Evolutionary conservation across 805 yeast species (phyloP).

Genomic region (Cyberlindnera japonica): DNA sequence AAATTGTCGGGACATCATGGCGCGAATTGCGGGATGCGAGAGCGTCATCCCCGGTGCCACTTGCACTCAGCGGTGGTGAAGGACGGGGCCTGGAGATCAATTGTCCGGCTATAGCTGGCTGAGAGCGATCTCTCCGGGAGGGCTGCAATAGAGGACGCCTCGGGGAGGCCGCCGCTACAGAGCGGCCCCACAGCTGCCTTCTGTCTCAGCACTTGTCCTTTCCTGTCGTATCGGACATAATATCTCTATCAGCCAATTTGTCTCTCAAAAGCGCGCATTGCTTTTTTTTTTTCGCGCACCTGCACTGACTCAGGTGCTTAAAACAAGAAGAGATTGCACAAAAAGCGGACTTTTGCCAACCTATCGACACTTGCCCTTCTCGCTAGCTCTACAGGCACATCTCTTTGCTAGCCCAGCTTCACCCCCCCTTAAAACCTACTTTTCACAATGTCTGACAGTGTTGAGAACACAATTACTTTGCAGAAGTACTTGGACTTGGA

Average conservation of each 20-base stretch:
- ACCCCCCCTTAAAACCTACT: conserved; percentile 5
- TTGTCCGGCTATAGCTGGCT: too few species aligned
- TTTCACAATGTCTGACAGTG: conserved; percentile 39
- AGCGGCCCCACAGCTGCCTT: not conserved
- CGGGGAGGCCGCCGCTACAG: not conserved
- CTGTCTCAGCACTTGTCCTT: not conserved
- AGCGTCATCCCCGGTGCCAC: too few species aligned
- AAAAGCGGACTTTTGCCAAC: conserved; percentile 2
- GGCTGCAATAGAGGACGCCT: too few species aligned
- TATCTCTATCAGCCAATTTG: conserved; percentile 3
- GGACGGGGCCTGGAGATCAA: too few species aligned
- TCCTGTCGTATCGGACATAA: not conserved
- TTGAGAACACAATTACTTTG: conserved; percentile 70
- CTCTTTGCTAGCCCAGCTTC: conserved; percentile 3
- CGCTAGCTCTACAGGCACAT: conserved; percentile 3
- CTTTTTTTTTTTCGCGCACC: conserved; percentile 3
- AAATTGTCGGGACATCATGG: conserved; percentile 8
- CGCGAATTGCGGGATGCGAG: not conserved
- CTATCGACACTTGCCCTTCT: not conserved
- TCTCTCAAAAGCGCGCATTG: conserved; percentile 6
- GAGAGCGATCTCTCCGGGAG: too few species aligned
- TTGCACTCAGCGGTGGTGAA: too few species aligned
- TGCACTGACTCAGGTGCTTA: conserved; percentile 11
- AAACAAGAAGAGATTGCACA: conserved; percentile 12
- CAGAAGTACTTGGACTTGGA: conserved; percentile 79